Evolutionary conservation across 148 eudicot genomes (phyloP).

Genomic region (Euryodendron excelsum): DNA sequence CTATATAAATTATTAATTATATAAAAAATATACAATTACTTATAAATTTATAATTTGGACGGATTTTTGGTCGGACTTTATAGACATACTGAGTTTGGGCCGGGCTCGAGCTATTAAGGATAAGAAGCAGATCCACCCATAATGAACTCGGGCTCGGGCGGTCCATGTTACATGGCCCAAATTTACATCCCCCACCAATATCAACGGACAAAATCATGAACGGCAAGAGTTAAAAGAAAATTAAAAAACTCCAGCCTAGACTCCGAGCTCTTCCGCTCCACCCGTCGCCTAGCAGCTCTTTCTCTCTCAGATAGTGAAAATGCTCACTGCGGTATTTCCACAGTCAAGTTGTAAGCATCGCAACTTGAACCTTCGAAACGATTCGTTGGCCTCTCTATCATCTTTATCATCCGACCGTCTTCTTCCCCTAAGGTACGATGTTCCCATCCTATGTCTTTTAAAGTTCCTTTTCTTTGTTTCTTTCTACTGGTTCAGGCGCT

Average conservation of each 20-base stretch:
- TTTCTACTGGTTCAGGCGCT: not conserved
- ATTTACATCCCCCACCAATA: too few relatives aligned
- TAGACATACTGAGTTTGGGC: too few relatives aligned
- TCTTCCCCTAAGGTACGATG: conserved; percentile 27
- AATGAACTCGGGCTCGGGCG: too few relatives aligned
- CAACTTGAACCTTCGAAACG: conserved; percentile 7
- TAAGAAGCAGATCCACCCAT: too few relatives aligned
- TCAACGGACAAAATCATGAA: too few relatives aligned
- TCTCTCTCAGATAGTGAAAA: not conserved
- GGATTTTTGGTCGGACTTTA: too few relatives aligned
- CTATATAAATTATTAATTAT: too few relatives aligned
- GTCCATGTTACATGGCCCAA: too few relatives aligned
- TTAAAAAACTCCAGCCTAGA: not conserved
- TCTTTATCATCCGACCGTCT: conserved; percentile 26
- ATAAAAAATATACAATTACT: too few relatives aligned
- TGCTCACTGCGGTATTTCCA: conserved; percentile 20
- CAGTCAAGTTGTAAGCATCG: conserved; percentile 12
- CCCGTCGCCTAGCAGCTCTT: not conserved
- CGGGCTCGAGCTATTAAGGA: too few relatives aligned
- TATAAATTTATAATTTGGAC: too few relatives aligned
- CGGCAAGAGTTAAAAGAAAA: too few relatives aligned
- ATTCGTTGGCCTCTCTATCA: conserved; percentile 26
- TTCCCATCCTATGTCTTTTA: not conserved
- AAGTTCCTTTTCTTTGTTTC: conserved; percentile 1
- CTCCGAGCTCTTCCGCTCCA: not conserved